phyloP scores from a whole-genome alignment of 176 grass and related monocot genomes.

The Aegilops speltoides region DNA sequence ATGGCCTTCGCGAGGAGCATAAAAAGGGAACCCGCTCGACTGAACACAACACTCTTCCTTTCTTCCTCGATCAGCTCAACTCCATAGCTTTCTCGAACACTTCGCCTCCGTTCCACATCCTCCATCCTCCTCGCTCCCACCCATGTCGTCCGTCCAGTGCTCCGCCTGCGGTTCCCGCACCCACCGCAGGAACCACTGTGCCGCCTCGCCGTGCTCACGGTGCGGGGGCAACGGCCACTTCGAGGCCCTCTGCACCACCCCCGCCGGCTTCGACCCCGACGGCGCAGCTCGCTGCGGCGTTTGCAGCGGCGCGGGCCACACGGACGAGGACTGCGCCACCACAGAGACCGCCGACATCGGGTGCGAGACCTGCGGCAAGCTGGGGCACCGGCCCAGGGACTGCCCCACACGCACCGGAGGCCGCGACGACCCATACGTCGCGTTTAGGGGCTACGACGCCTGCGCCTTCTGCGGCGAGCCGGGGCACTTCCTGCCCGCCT shows the following conservation, averaged over 20 bases:
- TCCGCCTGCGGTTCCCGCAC: too few relatives aligned
- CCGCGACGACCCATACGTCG: neutral
- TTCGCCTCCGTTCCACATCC: too few relatives aligned
- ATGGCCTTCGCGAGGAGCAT: too few relatives aligned
- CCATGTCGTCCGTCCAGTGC: too few relatives aligned
- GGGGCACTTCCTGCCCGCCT: neutral
- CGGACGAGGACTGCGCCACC: neutral
- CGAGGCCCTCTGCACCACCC: neutral
- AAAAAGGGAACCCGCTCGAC: too few relatives aligned
- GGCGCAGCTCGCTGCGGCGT: neutral
- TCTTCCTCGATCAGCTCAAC: too few relatives aligned
- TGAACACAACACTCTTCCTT: too few relatives aligned
- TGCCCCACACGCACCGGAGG: neutral
- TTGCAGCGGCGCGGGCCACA: neutral
- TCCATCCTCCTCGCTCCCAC: too few relatives aligned
- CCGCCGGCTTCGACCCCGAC: neutral
- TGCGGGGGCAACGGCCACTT: neutral
- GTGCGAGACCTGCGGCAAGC: neutral
- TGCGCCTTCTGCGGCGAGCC: neutral
- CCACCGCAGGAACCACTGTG: neutral
- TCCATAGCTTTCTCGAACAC: too few relatives aligned
- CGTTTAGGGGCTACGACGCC: neutral
- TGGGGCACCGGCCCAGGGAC: neutral
- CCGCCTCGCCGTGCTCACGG: neutral
- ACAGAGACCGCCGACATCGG: neutral